Evolutionary conservation across 768 basidiomycete genomes (phyloP), one percentile per base, ranked within the genome.

Genomic region (Rhizopogon sp.): DNA sequence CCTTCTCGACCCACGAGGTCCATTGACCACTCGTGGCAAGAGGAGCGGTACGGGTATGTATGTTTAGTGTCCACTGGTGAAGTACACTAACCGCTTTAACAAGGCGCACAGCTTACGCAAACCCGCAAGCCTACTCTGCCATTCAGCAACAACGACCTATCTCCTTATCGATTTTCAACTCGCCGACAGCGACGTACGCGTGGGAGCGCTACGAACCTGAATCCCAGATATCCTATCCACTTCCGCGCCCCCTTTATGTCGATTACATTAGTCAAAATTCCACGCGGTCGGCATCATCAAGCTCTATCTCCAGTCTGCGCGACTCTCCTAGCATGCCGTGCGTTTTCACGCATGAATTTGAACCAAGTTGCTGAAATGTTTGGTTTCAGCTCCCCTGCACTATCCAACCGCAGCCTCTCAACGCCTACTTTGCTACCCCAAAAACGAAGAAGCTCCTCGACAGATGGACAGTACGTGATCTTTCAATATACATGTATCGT

Each of bases 181-280:
- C 74, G 44, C 69, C 74, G 45, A 76, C 72, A 53, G 73, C 78
- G 56, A 74, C 76, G 44, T 80, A 72, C 64, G 68, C 71, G 62
- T 80, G 78, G 78, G 76, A 76, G n/a, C 69, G 63, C 54, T 71
- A 79, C 56, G 67, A 71, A 59, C 68, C 75, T 58, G 73, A 75
- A 25, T 79, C 75, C 37, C 69, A 74, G 62, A 76, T 76, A 72
- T 63, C 60, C 50, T 62, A 68, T 56, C 68, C 66, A 51, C 76
- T 76, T 56, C 68, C 66, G 49, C 76, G 78, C 29, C 62, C 71
- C 51, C 64, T 74, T 58, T 75, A 76, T 60, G 73, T 73, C 60
- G 63, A 69, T 57, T 64, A 69, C 50, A 62, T 70, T 60, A 62
- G 57, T n/a, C 61, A 64, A 69, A 61, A 64, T 41, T 49, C 64